phyloP scores from a whole-genome alignment of 176 grass and related monocot genomes.

The Thinopyrum elongatum region DNA sequence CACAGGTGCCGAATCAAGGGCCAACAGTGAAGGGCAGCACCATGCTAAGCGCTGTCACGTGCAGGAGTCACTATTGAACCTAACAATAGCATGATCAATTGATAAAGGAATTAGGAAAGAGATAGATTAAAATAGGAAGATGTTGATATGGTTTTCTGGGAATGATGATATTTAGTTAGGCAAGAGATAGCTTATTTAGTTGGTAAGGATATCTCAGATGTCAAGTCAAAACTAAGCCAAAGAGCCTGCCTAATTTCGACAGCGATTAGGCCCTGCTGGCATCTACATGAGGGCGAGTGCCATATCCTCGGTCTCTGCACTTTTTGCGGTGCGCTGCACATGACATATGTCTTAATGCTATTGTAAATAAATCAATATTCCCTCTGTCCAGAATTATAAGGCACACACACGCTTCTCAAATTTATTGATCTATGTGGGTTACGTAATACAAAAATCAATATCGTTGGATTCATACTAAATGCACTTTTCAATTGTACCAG shows the following conservation, averaged over 20 bases:
- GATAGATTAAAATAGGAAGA: neutral
- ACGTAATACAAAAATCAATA: neutral
- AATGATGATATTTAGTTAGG: neutral
- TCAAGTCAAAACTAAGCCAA: neutral
- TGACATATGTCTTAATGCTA: neutral
- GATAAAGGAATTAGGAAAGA: neutral
- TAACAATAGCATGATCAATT: neutral
- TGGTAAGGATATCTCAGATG: neutral
- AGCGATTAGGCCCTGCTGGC: neutral
- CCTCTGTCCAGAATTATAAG: neutral
- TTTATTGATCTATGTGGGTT: neutral
- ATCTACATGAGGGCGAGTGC: neutral
- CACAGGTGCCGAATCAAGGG: neutral
- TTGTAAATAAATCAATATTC: neutral
- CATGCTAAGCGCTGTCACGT: neutral
- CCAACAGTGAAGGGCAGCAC: neutral
- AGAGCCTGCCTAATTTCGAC: neutral
- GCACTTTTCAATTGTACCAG: neutral
- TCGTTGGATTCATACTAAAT: neutral
- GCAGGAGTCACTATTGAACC: neutral
- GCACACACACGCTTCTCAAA: neutral
- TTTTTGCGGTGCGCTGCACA: neutral
- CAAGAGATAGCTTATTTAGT: constrained; percentile 1
- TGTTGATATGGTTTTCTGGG: neutral
- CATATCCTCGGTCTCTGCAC: neutral